Conservation (phyloP, 768 basidiomycete species). For the Gymnopilus junonius region DNA sequence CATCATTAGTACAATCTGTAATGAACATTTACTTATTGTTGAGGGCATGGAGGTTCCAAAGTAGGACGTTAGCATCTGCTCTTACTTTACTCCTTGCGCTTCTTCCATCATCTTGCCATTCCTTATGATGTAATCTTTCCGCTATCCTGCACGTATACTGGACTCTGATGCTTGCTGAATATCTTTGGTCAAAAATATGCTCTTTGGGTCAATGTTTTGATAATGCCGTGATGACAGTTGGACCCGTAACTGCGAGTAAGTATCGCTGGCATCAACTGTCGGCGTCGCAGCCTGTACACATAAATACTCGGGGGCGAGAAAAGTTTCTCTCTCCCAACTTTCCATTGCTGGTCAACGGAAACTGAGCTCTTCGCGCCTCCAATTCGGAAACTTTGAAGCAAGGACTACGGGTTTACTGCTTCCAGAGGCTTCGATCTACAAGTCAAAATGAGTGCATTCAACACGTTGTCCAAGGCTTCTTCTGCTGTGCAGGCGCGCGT, state of each 20-base stretch:
- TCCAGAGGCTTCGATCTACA: not conserved
- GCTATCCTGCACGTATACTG: too few species aligned
- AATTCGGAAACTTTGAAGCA: not conserved
- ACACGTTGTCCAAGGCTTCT: conserved; percentile 25
- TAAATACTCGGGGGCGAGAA: conserved; percentile 13
- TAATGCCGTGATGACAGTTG: not conserved
- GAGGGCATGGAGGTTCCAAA: too few species aligned
- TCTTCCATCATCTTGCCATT: too few species aligned
- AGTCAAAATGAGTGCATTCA: conserved; percentile 24
- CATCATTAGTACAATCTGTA: conserved; percentile 15
- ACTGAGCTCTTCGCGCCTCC: not conserved
- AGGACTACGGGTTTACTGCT: too few species aligned
- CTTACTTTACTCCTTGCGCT: not conserved
- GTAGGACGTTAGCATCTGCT: too few species aligned
- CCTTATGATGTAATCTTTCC: too few species aligned
- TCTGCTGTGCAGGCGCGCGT: conserved; percentile 26
- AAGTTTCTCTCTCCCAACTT: conserved; percentile 8
- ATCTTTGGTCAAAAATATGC: not conserved
- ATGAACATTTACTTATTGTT: conserved; percentile 7
- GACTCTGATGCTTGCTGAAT: not conserved
- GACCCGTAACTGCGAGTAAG: conserved; percentile 4
- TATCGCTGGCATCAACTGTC: conserved; percentile 2
- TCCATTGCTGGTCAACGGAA: conserved; percentile 25
- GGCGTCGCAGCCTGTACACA: not conserved
- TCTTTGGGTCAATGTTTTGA: not conserved